Conservation (phyloP, 306 rosid genomes). For the Dryas octopetala region DNA sequence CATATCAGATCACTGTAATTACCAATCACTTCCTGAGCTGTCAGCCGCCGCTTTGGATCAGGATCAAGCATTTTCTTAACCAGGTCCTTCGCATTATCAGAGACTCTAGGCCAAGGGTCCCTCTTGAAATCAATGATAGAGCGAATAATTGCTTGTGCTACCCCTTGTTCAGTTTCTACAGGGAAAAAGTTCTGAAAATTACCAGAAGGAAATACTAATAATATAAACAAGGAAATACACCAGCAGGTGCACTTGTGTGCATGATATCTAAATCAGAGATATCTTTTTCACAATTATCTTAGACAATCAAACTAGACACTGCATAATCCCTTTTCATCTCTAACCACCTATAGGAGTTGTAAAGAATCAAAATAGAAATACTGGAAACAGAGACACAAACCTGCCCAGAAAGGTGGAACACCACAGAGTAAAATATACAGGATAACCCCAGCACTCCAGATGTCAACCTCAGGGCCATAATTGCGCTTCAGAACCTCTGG, state of each 20-base stretch:
- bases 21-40: conserved; percentile 54
- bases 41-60: conserved; percentile 43
- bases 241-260: neutral
- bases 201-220: conserved; percentile 17
- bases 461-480: conserved; percentile 84
- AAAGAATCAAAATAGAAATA: neutral
- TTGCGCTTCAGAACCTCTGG: conserved; percentile 79
- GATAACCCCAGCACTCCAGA: conserved; percentile 93
- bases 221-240: neutral
- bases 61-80: conserved; percentile 53
- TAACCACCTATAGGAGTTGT: neutral
- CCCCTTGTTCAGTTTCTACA: conserved; percentile 64
- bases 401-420: conserved; percentile 95
- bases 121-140: conserved; percentile 51
- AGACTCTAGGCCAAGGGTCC: conserved; percentile 57
- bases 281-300: neutral
- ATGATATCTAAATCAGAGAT: neutral
- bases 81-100: conserved; percentile 53
- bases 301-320: neutral
- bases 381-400: conserved; percentile 37
- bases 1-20: conserved; percentile 7
- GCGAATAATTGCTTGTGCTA: conserved; percentile 58
- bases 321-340: neutral
- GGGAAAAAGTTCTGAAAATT: neutral
- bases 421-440: conserved; percentile 80